These are phyloP conservation scores for Geoglossum glabrum DNA, from an alignment of 495 filamentous ascomycete genomes.

Conservation along the genomic window DNA sequence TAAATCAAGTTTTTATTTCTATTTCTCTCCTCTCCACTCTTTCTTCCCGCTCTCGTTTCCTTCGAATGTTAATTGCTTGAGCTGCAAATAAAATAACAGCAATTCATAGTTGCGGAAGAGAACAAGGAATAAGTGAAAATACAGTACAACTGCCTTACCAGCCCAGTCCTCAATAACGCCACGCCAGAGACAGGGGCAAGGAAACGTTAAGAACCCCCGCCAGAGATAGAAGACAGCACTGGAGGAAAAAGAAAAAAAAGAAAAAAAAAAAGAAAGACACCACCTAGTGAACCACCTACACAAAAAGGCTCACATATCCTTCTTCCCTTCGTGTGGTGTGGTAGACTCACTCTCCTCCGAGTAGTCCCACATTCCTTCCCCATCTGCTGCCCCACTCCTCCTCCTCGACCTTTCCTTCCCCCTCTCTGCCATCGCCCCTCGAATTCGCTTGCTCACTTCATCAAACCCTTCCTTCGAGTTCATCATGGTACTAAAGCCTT, in stretches of 20 bases:
- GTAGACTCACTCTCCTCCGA: conserved; percentile 14
- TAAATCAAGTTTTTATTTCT: no score
- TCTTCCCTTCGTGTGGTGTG: conserved; percentile 1
- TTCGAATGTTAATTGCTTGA: no score
- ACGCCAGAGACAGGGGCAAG: no score
- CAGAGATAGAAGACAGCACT: no score
- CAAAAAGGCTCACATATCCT: background rate
- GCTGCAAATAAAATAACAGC: no score
- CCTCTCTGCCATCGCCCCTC: conserved; percentile 73
- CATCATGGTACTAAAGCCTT: conserved; percentile 45
- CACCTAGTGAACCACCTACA: background rate
- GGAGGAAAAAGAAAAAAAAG: background rate
- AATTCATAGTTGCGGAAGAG: no score
- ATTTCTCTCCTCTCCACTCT: no score
- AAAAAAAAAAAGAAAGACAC: background rate
- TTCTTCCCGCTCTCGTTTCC: no score
- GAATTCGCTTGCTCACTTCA: conserved; percentile 66
- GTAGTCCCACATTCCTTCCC: background rate
- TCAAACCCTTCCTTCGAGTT: conserved; percentile 53
- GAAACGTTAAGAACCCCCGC: no score
- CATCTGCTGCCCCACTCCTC: conserved; percentile 24
- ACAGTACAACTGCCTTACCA: no score
- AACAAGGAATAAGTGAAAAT: no score
- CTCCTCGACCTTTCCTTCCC: conserved; percentile 51
- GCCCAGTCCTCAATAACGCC: no score